Conservation (phyloP, 331 rosid genomes). For the Erythrophleum ivorense region DNA sequence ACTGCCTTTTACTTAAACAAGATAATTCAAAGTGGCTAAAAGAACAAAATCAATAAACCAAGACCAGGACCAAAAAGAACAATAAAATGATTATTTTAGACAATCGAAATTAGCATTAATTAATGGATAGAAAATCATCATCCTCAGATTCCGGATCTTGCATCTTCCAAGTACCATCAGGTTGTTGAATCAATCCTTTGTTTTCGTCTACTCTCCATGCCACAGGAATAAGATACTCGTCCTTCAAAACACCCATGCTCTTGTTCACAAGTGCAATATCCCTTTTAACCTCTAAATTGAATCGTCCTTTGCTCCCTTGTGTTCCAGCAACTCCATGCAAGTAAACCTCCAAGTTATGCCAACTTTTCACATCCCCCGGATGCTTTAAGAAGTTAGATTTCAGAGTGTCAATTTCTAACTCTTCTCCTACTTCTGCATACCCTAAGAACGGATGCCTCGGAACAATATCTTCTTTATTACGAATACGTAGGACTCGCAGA, state of each 20-base stretch:
- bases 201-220: not conserved
- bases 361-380: not conserved
- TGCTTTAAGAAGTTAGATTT: not conserved
- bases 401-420: not conserved
- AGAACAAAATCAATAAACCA: too few relatives aligned
- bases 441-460: not conserved
- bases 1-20: too few relatives aligned
- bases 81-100: too few relatives aligned
- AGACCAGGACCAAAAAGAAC: too few relatives aligned
- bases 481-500: not conserved
- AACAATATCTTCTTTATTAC: not conserved
- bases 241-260: not conserved
- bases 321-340: not conserved
- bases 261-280: not conserved
- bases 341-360: slow-evolving; percentile 1
- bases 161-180: not conserved
- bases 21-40: too few relatives aligned
- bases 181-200: not conserved
- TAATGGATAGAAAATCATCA: not conserved
- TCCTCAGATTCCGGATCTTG: not conserved
- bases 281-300: not conserved
- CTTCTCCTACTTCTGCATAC: not conserved
- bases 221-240: not conserved
- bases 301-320: not conserved
- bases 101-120: too few relatives aligned